Percentiles rank a stretch among this genome's conserved stretches.
These are phyloP conservation scores for Triticum monococcum DNA, from an alignment of 176 grass and related monocot genomes.

Conservation along the genomic window DNA sequence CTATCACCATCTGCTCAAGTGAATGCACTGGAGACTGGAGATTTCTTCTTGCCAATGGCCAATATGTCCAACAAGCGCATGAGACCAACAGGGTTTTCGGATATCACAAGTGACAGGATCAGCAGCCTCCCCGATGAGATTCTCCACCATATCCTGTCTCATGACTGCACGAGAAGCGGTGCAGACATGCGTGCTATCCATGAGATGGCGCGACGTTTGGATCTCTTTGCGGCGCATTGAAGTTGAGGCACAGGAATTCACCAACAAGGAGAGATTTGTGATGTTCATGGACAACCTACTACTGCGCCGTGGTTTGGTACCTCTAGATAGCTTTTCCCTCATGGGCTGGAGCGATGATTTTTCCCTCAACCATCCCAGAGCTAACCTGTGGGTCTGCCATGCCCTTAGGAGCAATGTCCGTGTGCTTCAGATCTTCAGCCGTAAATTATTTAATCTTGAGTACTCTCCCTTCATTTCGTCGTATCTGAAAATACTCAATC, in stretches of 20 bases:
- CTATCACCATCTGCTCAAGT: neutral
- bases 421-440: neutral
- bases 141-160: conserved; percentile 4
- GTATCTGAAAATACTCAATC: conserved; percentile 7
- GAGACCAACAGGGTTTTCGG: neutral
- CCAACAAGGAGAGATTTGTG: neutral
- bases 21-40: neutral
- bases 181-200: conserved; percentile 5
- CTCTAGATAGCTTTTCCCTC: neutral
- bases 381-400: conserved; percentile 9
- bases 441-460: neutral
- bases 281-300: conserved; percentile 19
- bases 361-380: neutral
- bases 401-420: neutral
- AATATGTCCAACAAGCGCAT: neutral
- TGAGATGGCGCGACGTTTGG: neutral
- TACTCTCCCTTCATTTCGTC: neutral
- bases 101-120: neutral
- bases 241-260: neutral
- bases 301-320: neutral
- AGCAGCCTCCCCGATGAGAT: neutral
- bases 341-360: neutral
- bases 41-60: neutral
- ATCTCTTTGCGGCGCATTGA: neutral
- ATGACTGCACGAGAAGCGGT: conserved; percentile 5